Evolutionary conservation across 2,329 filamentous ascomycete genomes (phyloP).

Genomic region (Aspergillus sergii): DNA sequence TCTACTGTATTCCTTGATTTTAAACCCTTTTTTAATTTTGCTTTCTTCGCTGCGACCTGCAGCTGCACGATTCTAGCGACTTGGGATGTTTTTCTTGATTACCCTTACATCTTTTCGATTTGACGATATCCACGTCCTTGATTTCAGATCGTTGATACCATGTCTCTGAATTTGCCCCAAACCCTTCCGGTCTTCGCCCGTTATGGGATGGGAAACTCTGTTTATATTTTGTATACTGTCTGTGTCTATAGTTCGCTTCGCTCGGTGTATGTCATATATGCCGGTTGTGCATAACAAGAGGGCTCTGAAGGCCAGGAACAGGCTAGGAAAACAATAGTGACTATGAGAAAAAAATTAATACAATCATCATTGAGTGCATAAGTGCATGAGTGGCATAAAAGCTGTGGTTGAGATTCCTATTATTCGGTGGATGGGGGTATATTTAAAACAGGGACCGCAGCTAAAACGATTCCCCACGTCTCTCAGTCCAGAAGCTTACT

Average conservation of each 20-base stretch:
- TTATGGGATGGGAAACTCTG: not conserved
- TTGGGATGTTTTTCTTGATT: conserved; percentile 3
- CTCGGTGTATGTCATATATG: not conserved
- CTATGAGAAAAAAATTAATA: not conserved
- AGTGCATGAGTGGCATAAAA: not conserved
- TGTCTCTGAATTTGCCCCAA: conserved; percentile 9
- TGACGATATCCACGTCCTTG: conserved; percentile 24
- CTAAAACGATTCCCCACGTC: conserved; percentile 10
- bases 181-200: no score
- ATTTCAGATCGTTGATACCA: conserved; percentile 23
- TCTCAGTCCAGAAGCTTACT: conserved; percentile 4
- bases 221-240: conserved; percentile 3
- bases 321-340: not conserved
- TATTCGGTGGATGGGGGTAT: not conserved
- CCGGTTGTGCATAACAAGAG: conserved; percentile 5
- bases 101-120: conserved; percentile 6
- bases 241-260: conserved; percentile 8
- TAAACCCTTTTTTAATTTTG: conserved; percentile 11
- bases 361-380: not conserved
- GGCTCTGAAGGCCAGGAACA: not conserved
- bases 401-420: not conserved
- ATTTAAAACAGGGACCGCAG: not conserved
- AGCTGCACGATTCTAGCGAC: conserved; percentile 1
- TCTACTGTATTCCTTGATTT: not conserved
- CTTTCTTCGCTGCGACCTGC: not conserved